phyloP scores from a whole-genome alignment of 1,139 yeast genomes.

The Suhomyces choctaworum region DNA sequence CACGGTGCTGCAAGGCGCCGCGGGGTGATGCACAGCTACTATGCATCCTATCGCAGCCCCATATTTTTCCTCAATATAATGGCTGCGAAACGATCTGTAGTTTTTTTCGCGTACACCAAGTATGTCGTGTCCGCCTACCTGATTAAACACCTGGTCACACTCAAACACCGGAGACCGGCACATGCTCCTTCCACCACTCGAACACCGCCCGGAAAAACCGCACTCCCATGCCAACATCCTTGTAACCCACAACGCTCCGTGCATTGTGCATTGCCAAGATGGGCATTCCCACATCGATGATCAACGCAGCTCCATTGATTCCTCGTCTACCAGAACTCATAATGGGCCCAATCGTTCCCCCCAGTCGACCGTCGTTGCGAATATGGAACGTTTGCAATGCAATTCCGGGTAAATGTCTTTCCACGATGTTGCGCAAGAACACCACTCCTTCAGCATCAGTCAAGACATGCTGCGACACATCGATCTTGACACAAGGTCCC shows the following conservation, averaged over 20 bases:
- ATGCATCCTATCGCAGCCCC: too few relatives aligned
- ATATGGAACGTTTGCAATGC: conserved; percentile 44
- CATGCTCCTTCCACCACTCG: conserved; percentile 29
- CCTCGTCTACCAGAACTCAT: conserved; percentile 31
- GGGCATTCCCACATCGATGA: conserved; percentile 48
- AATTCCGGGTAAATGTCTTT: conserved; percentile 23
- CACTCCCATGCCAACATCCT: conserved; percentile 46
- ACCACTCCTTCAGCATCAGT: conserved; percentile 41
- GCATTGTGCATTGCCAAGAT: conserved; percentile 50
- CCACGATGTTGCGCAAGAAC: conserved; percentile 27
- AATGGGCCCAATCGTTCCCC: conserved; percentile 51
- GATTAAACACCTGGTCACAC: too few relatives aligned
- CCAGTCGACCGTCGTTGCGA: conserved; percentile 45
- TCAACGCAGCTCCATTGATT: conserved; percentile 37
- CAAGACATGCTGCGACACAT: conserved; percentile 44
- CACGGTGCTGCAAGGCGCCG: too few relatives aligned
- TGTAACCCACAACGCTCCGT: conserved; percentile 43
- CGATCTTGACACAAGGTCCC: conserved; percentile 42
- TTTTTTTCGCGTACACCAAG: too few relatives aligned
- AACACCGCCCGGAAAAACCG: conserved; percentile 41
- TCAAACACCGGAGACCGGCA: too few relatives aligned
- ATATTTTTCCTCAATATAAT: too few relatives aligned
- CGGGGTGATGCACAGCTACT: too few relatives aligned
- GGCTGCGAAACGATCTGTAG: too few relatives aligned
- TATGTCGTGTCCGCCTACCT: too few relatives aligned